These are phyloP conservation scores for Hymenoscyphus fraxineus DNA, from an alignment of 2,329 filamentous ascomycete genomes.

Conservation along the genomic window DNA sequence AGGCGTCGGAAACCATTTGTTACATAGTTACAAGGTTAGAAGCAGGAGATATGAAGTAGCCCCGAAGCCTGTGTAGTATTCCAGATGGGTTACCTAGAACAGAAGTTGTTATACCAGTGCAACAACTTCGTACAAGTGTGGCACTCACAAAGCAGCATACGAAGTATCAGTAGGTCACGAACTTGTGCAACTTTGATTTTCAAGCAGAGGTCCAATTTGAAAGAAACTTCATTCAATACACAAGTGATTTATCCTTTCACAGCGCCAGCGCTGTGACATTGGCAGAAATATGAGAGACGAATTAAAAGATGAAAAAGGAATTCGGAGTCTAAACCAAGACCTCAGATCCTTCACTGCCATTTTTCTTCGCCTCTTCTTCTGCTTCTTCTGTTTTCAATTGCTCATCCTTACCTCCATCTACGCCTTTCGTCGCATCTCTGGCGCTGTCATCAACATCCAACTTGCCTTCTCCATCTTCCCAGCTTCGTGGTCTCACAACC, in stretches of 20 bases:
- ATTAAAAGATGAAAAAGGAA: not conserved
- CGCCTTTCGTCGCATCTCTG: constrained; percentile 42
- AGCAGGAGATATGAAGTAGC: not conserved
- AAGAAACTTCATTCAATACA: not conserved
- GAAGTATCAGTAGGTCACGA: not conserved
- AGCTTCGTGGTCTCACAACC: constrained; percentile 25
- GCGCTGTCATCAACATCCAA: constrained; percentile 46
- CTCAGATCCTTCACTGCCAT: not conserved
- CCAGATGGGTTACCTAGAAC: not conserved
- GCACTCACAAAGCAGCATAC: not conserved
- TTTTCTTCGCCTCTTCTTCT: not conserved
- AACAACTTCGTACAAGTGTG: not conserved
- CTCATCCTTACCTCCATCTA: constrained; percentile 18
- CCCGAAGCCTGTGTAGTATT: not conserved
- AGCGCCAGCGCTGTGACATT: not conserved
- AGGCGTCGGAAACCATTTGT: not conserved
- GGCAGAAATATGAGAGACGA: not conserved
- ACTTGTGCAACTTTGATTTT: not conserved
- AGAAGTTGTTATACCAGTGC: not conserved
- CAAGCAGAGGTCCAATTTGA: not conserved
- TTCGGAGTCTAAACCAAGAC: not conserved
- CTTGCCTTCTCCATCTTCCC: constrained; percentile 28
- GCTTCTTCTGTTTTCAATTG: constrained; percentile 11
- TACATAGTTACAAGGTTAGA: not conserved
- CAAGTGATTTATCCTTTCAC: not conserved